phyloP scores from a whole-genome alignment of 2,329 filamentous ascomycete species.

The Exophiala bonariae region DNA sequence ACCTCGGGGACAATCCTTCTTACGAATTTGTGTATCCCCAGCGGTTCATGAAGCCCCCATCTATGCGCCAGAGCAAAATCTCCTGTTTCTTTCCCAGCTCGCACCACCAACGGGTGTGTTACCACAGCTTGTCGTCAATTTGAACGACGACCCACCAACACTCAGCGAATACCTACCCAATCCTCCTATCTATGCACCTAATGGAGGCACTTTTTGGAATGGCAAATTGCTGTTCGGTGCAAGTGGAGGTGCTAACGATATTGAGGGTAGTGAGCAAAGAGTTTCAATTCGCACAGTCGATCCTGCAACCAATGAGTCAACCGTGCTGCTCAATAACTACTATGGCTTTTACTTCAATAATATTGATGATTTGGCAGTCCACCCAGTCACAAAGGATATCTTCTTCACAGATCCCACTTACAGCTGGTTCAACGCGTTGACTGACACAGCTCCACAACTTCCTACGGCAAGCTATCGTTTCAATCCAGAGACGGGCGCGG shows the following conservation, averaged over 20 bases:
- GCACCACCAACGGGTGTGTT: slow-evolving; percentile 38
- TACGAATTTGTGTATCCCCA: slow-evolving; percentile 38
- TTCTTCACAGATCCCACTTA: slow-evolving; percentile 53
- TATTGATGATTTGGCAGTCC: slow-evolving; percentile 45
- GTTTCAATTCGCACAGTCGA: slow-evolving; percentile 46
- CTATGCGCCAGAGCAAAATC: slow-evolving; percentile 41
- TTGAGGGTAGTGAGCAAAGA: slow-evolving; percentile 39
- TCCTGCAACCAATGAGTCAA: slow-evolving; percentile 43
- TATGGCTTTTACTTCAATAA: slow-evolving; percentile 48
- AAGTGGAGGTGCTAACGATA: slow-evolving; percentile 38
- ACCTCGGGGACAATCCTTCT: slow-evolving; percentile 38
- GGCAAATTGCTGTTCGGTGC: slow-evolving; percentile 42
- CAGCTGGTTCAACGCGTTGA: slow-evolving; percentile 37
- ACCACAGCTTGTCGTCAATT: slow-evolving; percentile 40
- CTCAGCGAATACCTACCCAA: slow-evolving; percentile 38
- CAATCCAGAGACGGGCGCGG: slow-evolving; percentile 34
- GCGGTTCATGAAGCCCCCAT: slow-evolving; percentile 46
- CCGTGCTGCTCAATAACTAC: slow-evolving; percentile 47
- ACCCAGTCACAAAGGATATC: slow-evolving; percentile 42
- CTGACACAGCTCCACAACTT: slow-evolving; percentile 37
- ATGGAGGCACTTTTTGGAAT: slow-evolving; percentile 42
- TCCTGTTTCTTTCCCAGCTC: slow-evolving; percentile 42
- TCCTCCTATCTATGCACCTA: slow-evolving; percentile 46
- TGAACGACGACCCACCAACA: slow-evolving; percentile 44
- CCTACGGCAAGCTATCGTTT: slow-evolving; percentile 43